Evolutionary conservation across 805 yeast genomes (phyloP), one percentile per base, ranked within the genome.

Genomic region (Schizosaccharomyces japonicus): DNA sequence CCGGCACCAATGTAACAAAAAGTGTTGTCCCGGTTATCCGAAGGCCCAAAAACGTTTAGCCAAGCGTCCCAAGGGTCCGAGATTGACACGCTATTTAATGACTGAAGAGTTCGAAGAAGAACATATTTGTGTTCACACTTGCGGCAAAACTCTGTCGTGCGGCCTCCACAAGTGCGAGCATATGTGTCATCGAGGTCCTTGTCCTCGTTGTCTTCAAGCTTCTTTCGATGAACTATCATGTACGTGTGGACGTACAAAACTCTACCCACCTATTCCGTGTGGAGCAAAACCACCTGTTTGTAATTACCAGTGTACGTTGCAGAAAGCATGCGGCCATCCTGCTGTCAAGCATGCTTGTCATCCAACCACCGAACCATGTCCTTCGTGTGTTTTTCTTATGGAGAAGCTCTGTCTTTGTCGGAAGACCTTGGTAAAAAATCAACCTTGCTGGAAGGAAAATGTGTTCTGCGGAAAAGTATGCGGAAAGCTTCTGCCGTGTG

Each of bases 391-490:
- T 0, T 65, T 63, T 26, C 55, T 72, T 5, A 76, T 76, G 2
- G 63, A 66, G 27, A 75, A 72, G 52, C 53, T 52, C 21, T 80
- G 92, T 58, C 67, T 69, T 52, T 80, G 90, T 65, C 80, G 80
- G 2, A 64, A 68, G 52, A 54, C 57, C 8, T 60, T 62, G 3
- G 67, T 81, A 7, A 68, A 73, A 30, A 78, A 79, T 15, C 72
- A 79, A 25, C 71, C 71, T 54, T 78, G 95, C 62, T 77, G 76
- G 46, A 81, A 77, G 52, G 66, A 66, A 2, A 66, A 65, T 27
- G 83, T 78, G 0, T 73, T 81, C 2, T 84, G 95, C 61, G 76
- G 78, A 34, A 64, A 66, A 19, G 62, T 64, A 5, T 84, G 95
- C 64, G 73, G 71, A 1, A 62, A 67, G 48, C 53, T 55, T 4